Evolutionary conservation across 2,329 filamentous ascomycete genomes (phyloP), one percentile per base, ranked within the genome.

Genomic region (Aspergillus fructus): DNA sequence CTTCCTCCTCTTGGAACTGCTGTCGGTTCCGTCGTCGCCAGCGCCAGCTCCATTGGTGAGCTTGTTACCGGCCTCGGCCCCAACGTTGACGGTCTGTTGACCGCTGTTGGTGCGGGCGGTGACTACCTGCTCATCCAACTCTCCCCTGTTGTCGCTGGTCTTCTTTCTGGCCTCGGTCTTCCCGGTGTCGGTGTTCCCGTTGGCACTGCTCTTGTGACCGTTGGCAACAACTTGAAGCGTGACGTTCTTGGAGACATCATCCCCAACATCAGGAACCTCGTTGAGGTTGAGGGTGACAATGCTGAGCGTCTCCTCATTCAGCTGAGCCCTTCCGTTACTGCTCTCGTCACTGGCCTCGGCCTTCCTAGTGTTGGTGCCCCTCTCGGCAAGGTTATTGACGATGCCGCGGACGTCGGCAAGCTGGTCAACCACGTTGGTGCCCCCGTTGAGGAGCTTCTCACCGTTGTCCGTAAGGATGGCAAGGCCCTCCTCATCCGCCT

Each of bases 81-180:
- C 24, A 49, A 59, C 33, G 63, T 68, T 13, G 63, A 72, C n/a
- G 59, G 59, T 39, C 66, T 71, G 27, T 64, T 74, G 42, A 71
- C 67, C 47, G 68, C 71, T 53, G 62, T 70, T 49, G 64, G 66
- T 39, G 59, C 68, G 59, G 69, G 72, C 39, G 64, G 57, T 13
- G 60, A 63, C 55, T 65, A 62, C 60, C 68, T 74, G 40, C 66
- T 73, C 39, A 53, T 73, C 59, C 52, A 71, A 62, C 66, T 73
- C 41, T 63, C 62, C 59, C 67, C 27, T 8, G 7, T 7, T n/a
- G 34, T 57, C 51, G 57, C 63, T 49, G 59, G 59, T 11, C 49
- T 63, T 39, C 62, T 64, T 52, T 39, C 53, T 43, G 55, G 56
- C 51, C 46, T 66, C 30, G 50, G 56, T 23, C 57, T 61, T n/a